A percentile compares a stretch with the other conserved stretches of the same genome.
Evolutionary conservation across 1,284 basidiomycete species (phyloP).

Genomic region (Heterobasidion irregulare): DNA sequence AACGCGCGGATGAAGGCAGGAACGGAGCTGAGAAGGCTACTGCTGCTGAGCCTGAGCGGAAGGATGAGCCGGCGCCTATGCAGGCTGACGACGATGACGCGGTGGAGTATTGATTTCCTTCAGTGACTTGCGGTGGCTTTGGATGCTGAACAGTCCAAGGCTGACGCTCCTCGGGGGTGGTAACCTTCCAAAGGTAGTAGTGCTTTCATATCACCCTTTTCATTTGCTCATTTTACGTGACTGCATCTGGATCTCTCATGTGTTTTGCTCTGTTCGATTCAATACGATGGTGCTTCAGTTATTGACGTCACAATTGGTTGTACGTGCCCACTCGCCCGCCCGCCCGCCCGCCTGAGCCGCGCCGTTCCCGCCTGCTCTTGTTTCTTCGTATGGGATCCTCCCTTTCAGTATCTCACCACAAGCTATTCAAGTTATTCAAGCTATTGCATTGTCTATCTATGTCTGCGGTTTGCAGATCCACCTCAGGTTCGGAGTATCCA

Average conservation of each 20-base stretch:
- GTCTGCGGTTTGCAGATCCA: neutral
- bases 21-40: conserved; percentile 18
- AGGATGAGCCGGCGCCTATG: conserved; percentile 31
- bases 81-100: conserved; percentile 51
- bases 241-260: neutral
- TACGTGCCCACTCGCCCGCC: neutral
- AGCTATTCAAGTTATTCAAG: neutral
- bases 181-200: neutral
- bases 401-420: neutral
- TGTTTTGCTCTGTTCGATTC: neutral
- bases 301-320: neutral
- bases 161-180: too few relatives aligned
- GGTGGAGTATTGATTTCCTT: conserved; percentile 40
- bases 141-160: too few relatives aligned
- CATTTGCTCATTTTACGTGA: neutral
- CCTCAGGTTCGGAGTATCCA: too few relatives aligned
- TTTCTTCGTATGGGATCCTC: neutral
- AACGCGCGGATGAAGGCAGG: conserved; percentile 21
- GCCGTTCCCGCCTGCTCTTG: neutral
- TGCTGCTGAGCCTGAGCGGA: conserved; percentile 29
- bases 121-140: neutral
- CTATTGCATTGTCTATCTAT: neutral
- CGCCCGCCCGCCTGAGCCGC: too few relatives aligned
- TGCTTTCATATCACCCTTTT: neutral
- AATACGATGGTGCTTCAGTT: neutral